These are phyloP conservation scores for Cicer arietinum DNA, from an alignment of 306 rosid species.

Conservation along the genomic window DNA sequence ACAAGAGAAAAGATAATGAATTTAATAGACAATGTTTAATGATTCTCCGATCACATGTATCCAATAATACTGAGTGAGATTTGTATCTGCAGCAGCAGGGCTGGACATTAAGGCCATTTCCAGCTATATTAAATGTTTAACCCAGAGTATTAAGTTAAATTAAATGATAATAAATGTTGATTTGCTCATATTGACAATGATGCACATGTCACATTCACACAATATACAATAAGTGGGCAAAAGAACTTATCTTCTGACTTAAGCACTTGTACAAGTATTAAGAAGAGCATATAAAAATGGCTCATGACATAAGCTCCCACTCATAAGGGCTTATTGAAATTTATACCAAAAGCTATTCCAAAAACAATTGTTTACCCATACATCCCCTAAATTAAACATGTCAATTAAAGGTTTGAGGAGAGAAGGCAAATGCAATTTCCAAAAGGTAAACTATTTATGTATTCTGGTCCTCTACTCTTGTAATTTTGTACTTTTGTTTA, in stretches of 20 bases:
- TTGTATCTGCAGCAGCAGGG: conserved; percentile 7
- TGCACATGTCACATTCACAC: no score
- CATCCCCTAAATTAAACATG: not conserved
- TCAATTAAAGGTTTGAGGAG: not conserved
- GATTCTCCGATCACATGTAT: conserved; percentile 7
- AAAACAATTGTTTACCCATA: not conserved
- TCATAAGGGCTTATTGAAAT: no score
- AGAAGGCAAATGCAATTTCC: not conserved
- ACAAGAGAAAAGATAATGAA: conserved; percentile 20
- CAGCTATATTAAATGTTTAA: not conserved
- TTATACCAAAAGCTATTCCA: no score
- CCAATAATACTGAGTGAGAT: conserved; percentile 5
- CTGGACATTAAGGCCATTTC: conserved; percentile 15
- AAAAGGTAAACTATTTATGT: not conserved
- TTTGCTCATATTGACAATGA: no score
- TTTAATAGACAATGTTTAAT: not conserved
- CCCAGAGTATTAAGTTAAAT: not conserved
- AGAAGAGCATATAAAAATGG: no score
- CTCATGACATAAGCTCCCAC: no score
- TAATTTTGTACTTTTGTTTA: not conserved
- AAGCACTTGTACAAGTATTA: no score
- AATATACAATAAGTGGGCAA: no score
- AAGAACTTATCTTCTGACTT: no score
- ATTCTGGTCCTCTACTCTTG: not conserved
- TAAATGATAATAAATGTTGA: no score